Evolutionary conservation across 768 basidiomycete species (phyloP).

Genomic region (Kwoniella mangroviensis): DNA sequence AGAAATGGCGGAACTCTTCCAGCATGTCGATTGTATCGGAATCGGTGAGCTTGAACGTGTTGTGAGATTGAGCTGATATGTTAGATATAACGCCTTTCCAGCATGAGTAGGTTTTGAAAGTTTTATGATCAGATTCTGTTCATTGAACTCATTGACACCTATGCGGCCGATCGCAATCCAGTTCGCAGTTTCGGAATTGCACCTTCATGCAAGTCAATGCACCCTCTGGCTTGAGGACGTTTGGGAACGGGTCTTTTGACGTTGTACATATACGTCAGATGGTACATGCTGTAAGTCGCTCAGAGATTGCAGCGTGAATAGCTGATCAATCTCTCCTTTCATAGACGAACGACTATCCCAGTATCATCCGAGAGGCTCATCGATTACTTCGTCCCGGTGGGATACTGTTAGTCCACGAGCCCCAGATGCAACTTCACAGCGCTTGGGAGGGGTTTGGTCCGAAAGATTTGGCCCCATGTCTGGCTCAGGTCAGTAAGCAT

Average conservation of each 20-base stretch:
- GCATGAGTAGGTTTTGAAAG: slow-evolving; percentile 23
- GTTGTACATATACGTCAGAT: slow-evolving; percentile 28
- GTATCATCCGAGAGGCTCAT: slow-evolving; percentile 7
- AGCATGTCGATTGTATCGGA: slow-evolving; percentile 26
- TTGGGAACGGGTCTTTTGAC: slow-evolving; percentile 23
- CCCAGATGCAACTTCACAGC: background rate
- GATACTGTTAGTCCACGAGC: slow-evolving; percentile 23
- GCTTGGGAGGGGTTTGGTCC: slow-evolving; percentile 18
- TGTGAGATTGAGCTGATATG: background rate
- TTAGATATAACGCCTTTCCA: slow-evolving; percentile 23
- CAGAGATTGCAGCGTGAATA: too few relatives aligned
- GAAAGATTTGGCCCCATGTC: slow-evolving; percentile 14
- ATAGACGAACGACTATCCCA: slow-evolving; percentile 19
- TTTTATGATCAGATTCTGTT: too few relatives aligned
- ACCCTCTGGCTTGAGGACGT: slow-evolving; percentile 6
- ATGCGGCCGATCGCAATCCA: background rate
- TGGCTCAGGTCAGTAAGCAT: slow-evolving; percentile 11
- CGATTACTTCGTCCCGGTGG: slow-evolving; percentile 23
- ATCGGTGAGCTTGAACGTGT: slow-evolving; percentile 14
- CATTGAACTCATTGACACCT: too few relatives aligned
- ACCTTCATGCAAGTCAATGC: slow-evolving; percentile 23
- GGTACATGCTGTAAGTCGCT: slow-evolving; percentile 19
- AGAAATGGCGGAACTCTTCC: slow-evolving; percentile 31
- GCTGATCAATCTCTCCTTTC: too few relatives aligned
- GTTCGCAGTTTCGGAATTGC: slow-evolving; percentile 24